Conservation (phyloP, 2,329 filamentous ascomycete genomes). For the Pseudogymnoascus sp. region DNA sequence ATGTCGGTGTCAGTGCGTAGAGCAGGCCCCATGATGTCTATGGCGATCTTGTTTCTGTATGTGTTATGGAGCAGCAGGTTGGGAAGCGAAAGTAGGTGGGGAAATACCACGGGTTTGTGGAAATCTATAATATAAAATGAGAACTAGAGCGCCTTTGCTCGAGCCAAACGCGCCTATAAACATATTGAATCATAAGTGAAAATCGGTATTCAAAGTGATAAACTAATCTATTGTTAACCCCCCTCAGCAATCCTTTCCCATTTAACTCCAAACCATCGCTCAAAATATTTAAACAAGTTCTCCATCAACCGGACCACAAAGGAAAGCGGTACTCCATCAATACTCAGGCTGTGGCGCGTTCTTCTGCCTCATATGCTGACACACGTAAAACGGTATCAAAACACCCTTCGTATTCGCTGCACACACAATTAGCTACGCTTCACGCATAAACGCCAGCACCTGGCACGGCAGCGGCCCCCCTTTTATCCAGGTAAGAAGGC, state of each 20-base stretch:
- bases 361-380: background rate
- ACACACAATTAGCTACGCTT: background rate
- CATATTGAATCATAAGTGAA: background rate
- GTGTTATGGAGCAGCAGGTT: background rate
- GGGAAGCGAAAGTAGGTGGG: background rate
- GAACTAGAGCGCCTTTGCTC: background rate
- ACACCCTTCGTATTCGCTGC: background rate
- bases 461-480: background rate
- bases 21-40: background rate
- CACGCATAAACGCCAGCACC: background rate
- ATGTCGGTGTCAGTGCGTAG: background rate
- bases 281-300: background rate
- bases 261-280: background rate
- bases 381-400: background rate
- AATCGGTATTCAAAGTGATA: background rate
- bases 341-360: background rate
- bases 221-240: background rate
- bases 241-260: background rate
- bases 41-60: background rate
- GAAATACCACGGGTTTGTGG: background rate
- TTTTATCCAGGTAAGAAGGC: background rate
- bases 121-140: background rate
- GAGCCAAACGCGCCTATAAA: background rate
- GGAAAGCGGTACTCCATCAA: background rate
- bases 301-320: background rate